Evolutionary conservation across 441 rosid genomes (phyloP).

Genomic region (Oxalis stricta): DNA sequence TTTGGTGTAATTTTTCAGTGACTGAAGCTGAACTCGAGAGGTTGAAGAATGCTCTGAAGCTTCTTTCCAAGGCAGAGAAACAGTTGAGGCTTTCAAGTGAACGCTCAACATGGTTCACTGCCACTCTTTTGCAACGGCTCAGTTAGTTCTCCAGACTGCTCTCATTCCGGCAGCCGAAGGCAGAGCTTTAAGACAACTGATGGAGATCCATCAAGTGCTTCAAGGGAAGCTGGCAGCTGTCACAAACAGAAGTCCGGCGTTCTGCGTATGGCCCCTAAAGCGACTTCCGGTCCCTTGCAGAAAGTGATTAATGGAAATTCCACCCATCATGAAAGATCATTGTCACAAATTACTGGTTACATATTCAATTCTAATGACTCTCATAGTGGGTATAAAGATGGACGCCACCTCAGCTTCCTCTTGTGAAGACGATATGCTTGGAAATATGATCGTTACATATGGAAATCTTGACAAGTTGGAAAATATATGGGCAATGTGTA

Average conservation of each 20-base stretch:
- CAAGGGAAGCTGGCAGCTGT: slow-evolving; percentile 43
- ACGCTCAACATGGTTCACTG: slow-evolving; percentile 96
- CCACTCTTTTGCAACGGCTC: slow-evolving; percentile 92
- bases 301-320: slow-evolving; percentile 31
- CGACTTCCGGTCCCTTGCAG: slow-evolving; percentile 41
- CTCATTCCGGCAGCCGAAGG: slow-evolving; percentile 72
- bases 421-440: slow-evolving; percentile 23
- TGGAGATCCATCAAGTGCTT: slow-evolving; percentile 64
- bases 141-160: slow-evolving; percentile 59
- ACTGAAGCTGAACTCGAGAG: slow-evolving; percentile 74
- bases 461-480: slow-evolving; percentile 54
- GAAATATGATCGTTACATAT: slow-evolving; percentile 29
- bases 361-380: slow-evolving; percentile 27
- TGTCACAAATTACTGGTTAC: slow-evolving; percentile 26
- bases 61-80: slow-evolving; percentile 94
- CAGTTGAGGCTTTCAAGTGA: slow-evolving; percentile 80
- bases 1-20: slow-evolving; percentile 36
- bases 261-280: slow-evolving; percentile 28
- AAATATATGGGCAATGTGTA: slow-evolving; percentile 65
- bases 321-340: slow-evolving; percentile 25
- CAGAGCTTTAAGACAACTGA: slow-evolving; percentile 75
- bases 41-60: slow-evolving; percentile 83
- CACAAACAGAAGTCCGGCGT: slow-evolving; percentile 45
- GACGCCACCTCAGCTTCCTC: slow-evolving; percentile 26
- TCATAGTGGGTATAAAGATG: slow-evolving; percentile 23